These are phyloP conservation scores for Fusarium gaditjirri DNA, from an alignment of 2,329 filamentous ascomycete species.

Conservation along the genomic window DNA sequence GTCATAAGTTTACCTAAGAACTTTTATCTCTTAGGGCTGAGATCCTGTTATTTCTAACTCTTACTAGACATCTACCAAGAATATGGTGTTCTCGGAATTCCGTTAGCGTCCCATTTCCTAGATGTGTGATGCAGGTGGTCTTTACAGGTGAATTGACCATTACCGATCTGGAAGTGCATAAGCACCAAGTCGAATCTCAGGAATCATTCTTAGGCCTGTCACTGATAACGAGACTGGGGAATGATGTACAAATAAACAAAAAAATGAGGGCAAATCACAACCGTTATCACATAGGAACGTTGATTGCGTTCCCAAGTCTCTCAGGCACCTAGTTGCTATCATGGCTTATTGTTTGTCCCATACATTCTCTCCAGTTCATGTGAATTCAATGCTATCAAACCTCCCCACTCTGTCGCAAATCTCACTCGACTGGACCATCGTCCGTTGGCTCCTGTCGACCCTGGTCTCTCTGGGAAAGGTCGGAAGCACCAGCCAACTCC, in stretches of 20 bases:
- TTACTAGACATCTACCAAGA: too few relatives aligned
- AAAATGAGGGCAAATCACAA: neutral
- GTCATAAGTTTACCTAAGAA: too few relatives aligned
- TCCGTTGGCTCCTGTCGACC: neutral
- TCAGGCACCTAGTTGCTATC: neutral
- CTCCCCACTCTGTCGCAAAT: fast-evolving
- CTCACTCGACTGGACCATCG: neutral
- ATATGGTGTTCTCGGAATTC: neutral
- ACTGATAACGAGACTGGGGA: neutral
- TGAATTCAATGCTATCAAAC: fast-evolving
- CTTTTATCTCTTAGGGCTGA: too few relatives aligned
- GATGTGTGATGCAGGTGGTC: neutral
- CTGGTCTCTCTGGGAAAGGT: neutral
- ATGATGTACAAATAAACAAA: fast-evolving
- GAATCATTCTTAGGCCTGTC: neutral
- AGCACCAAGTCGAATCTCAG: neutral
- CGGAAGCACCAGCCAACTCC: neutral
- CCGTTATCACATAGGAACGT: fast-evolving
- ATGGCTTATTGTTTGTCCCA: too few relatives aligned
- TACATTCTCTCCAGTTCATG: neutral
- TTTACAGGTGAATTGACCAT: too few relatives aligned
- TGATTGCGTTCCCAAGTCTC: too few relatives aligned
- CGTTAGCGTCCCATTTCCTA: too few relatives aligned
- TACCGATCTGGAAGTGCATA: neutral
- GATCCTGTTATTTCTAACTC: neutral